phyloP scores from a whole-genome alignment of 257 asterid genomes.

The Mitragyna speciosa region DNA sequence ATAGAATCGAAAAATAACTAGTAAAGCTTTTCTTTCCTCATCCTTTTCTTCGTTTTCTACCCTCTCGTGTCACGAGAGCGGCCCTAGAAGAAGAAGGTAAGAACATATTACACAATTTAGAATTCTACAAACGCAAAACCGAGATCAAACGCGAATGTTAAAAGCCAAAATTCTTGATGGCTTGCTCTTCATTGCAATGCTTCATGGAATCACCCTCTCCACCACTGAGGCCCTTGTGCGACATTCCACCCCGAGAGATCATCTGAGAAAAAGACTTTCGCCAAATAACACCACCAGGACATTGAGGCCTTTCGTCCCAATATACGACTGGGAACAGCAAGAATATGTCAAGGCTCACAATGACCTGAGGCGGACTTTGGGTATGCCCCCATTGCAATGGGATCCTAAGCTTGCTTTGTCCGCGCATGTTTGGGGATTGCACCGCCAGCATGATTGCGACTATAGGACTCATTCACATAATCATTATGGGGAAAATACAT shows the following conservation, averaged over 20 bases:
- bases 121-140: neutral
- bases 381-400: conserved; percentile 51
- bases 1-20: too few relatives aligned
- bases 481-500: conserved; percentile 56
- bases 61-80: neutral
- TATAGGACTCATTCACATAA: conserved; percentile 50
- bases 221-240: neutral
- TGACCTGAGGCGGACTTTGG: conserved; percentile 29
- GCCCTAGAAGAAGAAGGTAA: neutral
- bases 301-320: neutral
- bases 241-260: neutral
- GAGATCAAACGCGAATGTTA: neutral
- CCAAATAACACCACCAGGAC: neutral
- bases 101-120: neutral
- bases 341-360: conserved; percentile 56
- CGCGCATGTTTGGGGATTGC: conserved; percentile 49
- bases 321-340: conserved; percentile 40
- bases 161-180: neutral
- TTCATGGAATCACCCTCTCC: neutral
- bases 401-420: conserved; percentile 34
- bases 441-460: conserved; percentile 49
- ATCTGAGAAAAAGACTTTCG: neutral
- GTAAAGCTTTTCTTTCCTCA: neutral
- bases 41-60: neutral
- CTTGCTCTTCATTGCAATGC: conserved; percentile 1